These are phyloP conservation scores for Heracleum sosnowskyi DNA, from an alignment of 129 eudicot genomes.

Conservation along the genomic window DNA sequence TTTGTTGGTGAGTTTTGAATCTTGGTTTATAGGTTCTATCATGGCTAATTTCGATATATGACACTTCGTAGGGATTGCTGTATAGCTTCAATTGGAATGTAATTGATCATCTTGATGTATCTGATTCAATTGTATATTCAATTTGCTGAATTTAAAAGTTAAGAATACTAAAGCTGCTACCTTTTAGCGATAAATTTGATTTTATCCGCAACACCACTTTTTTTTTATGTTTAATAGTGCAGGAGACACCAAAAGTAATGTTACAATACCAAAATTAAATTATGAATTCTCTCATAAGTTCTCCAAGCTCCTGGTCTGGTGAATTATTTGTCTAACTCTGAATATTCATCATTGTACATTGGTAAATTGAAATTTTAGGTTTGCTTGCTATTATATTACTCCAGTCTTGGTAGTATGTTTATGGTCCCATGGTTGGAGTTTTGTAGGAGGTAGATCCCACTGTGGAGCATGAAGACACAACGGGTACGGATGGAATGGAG, in stretches of 20 bases:
- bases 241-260: background rate
- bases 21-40: background rate
- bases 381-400: background rate
- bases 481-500: constrained; percentile 57
- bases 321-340: no score
- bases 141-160: background rate
- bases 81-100: background rate
- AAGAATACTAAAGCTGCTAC: background rate
- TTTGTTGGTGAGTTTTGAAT: background rate
- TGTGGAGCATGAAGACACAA: constrained; percentile 65
- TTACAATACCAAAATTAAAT: background rate
- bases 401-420: background rate
- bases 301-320: background rate
- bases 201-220: background rate
- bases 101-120: no score
- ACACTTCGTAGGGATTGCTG: background rate
- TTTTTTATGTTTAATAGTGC: background rate
- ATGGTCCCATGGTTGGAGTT: constrained; percentile 11
- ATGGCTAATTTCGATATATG: background rate
- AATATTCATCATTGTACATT: background rate
- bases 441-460: constrained; percentile 90
- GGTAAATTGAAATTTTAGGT: background rate
- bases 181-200: background rate
- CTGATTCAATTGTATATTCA: background rate
- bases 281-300: background rate